phyloP scores from a whole-genome alignment of 2,329 filamentous ascomycete species.

The Pseudogymnoascus sp. region DNA sequence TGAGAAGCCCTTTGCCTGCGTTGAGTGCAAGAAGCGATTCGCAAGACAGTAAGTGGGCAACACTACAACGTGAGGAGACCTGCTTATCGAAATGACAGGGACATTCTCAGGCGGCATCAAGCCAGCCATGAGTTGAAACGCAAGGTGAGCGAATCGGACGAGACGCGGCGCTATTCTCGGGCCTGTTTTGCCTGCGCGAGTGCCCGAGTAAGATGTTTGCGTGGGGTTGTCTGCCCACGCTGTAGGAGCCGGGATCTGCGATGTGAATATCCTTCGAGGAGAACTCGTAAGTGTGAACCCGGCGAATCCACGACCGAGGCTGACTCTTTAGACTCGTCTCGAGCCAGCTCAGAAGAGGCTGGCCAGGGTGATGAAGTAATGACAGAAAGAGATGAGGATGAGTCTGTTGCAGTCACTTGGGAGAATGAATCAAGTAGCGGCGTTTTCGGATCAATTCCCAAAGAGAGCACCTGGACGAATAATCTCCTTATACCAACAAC shows the following conservation, averaged over 20 bases:
- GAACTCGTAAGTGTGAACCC: constrained; percentile 8
- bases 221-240: constrained; percentile 4
- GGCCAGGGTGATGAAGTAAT: constrained; percentile 1
- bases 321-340: constrained; percentile 9
- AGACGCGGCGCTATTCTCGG: constrained; percentile 3
- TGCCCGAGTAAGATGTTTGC: constrained; percentile 4
- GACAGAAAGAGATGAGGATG: neutral
- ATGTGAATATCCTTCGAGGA: constrained; percentile 9
- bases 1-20: constrained; percentile 34
- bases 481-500: neutral
- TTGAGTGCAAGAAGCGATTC: constrained; percentile 10
- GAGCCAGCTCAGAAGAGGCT: constrained; percentile 3
- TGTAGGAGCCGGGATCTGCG: constrained; percentile 9
- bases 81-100: constrained; percentile 3
- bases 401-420: neutral
- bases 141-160: neutral
- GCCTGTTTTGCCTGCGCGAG: constrained; percentile 11
- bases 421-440: constrained; percentile 1
- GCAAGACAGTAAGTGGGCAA: constrained; percentile 1
- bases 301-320: neutral
- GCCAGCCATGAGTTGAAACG: constrained; percentile 10
- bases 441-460: neutral
- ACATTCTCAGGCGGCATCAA: constrained; percentile 11
- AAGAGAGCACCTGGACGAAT: constrained; percentile 2
- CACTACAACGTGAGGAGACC: neutral